These are phyloP conservation scores for Friedmanniomyces endolithicus DNA, from an alignment of 495 filamentous ascomycete species.

Conservation along the genomic window DNA sequence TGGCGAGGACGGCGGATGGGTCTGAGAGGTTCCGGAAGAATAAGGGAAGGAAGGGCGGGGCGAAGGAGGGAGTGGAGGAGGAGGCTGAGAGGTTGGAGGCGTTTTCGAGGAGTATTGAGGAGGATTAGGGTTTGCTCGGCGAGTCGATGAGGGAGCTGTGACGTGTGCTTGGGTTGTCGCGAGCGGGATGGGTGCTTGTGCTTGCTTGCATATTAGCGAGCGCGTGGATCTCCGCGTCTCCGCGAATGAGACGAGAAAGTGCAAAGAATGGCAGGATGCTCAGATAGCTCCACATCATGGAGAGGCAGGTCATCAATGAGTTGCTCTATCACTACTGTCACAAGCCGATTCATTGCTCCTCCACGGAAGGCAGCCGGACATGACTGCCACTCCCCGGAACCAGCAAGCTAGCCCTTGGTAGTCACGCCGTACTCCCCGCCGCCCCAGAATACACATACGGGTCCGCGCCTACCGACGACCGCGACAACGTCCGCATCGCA, in stretches of 20 bases:
- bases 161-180: too few species aligned
- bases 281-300: background rate
- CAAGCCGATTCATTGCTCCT: too few species aligned
- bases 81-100: conserved; percentile 27
- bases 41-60: conserved; percentile 39
- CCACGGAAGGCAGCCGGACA: background rate
- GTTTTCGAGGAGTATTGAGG: conserved; percentile 21
- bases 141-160: background rate
- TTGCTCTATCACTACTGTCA: background rate
- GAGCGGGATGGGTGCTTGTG: background rate
- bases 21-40: conserved; percentile 57
- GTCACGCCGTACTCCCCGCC: background rate
- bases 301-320: background rate
- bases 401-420: background rate
- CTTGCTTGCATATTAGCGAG: background rate
- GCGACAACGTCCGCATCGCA: background rate
- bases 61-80: conserved; percentile 31
- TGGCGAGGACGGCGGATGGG: conserved; percentile 64
- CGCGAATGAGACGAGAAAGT: background rate
- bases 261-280: background rate
- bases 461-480: background rate
- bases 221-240: background rate
- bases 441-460: background rate
- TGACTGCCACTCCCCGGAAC: background rate
- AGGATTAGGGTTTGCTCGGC: background rate